A percentile compares a stretch with the other conserved stretches of the same genome.
Conservation (phyloP, 2,329 filamentous ascomycete species). For the Trichoderma sp. region DNA sequence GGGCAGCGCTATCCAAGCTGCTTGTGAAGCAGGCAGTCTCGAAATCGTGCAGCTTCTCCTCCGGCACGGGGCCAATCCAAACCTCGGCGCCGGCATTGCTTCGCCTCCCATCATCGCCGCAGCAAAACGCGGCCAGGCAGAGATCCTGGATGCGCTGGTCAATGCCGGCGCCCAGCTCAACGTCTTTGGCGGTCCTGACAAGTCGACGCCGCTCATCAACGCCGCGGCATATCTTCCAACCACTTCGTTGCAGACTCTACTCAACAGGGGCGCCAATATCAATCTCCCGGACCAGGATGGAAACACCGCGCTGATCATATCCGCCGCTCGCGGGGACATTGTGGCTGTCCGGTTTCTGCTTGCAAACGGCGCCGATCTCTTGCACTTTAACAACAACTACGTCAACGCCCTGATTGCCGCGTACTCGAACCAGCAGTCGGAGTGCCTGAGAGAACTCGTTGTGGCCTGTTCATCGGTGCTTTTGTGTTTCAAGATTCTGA, state of each 20-base stretch:
- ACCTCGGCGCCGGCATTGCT: too few relatives aligned
- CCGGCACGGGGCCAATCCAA: too few relatives aligned
- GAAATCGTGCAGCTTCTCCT: too few relatives aligned
- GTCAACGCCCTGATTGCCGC: neutral
- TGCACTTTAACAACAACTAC: neutral
- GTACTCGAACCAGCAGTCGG: neutral
- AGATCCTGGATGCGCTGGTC: too few relatives aligned
- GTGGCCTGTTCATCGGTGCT: neutral
- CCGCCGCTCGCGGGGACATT: neutral
- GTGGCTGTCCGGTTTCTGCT: neutral
- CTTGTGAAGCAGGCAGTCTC: slow-evolving; percentile 19
- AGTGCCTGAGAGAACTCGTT: neutral
- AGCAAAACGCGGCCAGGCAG: slow-evolving; percentile 21
- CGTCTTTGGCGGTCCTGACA: too few relatives aligned
- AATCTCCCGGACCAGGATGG: neutral
- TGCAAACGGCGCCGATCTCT: neutral
- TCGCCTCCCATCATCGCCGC: slow-evolving; percentile 39
- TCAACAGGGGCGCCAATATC: neutral
- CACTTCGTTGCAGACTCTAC: slow-evolving; percentile 33
- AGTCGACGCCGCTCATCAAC: slow-evolving; percentile 34
- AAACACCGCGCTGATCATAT: neutral
- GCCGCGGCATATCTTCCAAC: slow-evolving; percentile 40
- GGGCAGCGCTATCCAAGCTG: slow-evolving; percentile 23
- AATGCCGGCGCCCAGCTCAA: too few relatives aligned
- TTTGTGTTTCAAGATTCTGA: neutral